Conservation (phyloP, 768 basidiomycete genomes). For the Hortiboletus campestris region DNA sequence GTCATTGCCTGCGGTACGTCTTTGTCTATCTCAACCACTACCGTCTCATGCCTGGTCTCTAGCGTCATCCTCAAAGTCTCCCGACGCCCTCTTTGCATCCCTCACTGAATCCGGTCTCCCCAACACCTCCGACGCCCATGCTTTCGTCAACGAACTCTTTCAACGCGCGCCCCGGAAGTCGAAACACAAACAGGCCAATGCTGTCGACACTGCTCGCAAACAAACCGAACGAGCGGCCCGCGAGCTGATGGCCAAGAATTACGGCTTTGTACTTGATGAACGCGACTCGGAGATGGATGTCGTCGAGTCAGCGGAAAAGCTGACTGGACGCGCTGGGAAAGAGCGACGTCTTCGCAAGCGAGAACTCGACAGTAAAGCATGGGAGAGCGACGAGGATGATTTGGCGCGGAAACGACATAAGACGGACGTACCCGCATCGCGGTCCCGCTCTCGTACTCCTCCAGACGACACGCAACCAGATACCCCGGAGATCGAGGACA, state of each 20-base stretch:
- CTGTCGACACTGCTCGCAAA: slow-evolving; percentile 46
- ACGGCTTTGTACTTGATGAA: slow-evolving; percentile 83
- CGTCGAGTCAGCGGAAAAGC: slow-evolving; percentile 36
- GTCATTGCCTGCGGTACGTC: slow-evolving; percentile 78
- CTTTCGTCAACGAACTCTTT: slow-evolving; percentile 78
- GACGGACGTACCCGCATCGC: slow-evolving; percentile 39
- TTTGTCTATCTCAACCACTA: not conserved
- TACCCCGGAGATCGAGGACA: slow-evolving; percentile 70
- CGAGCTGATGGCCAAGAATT: slow-evolving; percentile 66
- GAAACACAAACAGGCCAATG: slow-evolving; percentile 57
- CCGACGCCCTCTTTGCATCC: slow-evolving; percentile 73
- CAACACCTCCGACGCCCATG: slow-evolving; percentile 73
- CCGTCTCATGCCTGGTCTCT: slow-evolving; percentile 2
- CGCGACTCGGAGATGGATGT: slow-evolving; percentile 53
- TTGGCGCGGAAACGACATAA: slow-evolving; percentile 62
- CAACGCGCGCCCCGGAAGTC: slow-evolving; percentile 72
- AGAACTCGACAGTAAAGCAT: slow-evolving; percentile 76
- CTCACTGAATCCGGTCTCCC: slow-evolving; percentile 80
- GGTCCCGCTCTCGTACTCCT: slow-evolving; percentile 24
- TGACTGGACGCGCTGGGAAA: slow-evolving; percentile 28
- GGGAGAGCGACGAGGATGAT: slow-evolving; percentile 92
- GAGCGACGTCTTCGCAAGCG: slow-evolving; percentile 73
- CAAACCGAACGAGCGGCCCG: slow-evolving; percentile 78
- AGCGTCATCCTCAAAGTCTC: slow-evolving; percentile 81
- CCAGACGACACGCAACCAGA: slow-evolving; percentile 41